Percentiles rank a stretch among this genome's conserved stretches.
phyloP scores from a whole-genome alignment of 2,329 filamentous ascomycete species.

The Alternaria arborescens region DNA sequence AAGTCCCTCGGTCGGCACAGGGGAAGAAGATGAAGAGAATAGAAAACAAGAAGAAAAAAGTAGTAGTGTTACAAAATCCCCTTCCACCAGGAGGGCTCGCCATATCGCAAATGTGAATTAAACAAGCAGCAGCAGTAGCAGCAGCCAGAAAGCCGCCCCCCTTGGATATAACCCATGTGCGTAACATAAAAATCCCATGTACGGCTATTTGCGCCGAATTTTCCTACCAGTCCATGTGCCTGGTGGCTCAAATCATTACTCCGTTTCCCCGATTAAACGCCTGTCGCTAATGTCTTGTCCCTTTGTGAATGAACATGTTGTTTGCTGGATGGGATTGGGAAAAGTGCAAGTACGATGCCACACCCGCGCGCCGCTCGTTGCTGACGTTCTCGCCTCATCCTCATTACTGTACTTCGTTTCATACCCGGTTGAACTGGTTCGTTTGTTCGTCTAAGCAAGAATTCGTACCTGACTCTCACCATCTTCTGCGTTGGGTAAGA shows the following conservation, averaged over 20 bases:
- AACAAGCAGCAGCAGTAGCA: neutral
- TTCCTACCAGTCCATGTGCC: constrained; percentile 17
- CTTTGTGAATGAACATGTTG: constrained; percentile 11
- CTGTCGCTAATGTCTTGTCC: constrained; percentile 22
- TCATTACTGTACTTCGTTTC: constrained; percentile 35
- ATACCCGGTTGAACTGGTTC: constrained; percentile 7
- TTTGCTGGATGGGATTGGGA: constrained; percentile 6
- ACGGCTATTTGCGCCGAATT: neutral
- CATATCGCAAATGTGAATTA: constrained; percentile 4
- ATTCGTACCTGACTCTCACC: constrained; percentile 13
- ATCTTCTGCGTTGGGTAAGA: constrained; percentile 11
- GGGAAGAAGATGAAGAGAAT: constrained; percentile 9
- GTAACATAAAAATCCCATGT: constrained; percentile 1
- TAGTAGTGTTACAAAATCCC: constrained; percentile 15
- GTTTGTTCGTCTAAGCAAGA: constrained; percentile 11
- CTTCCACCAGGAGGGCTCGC: neutral
- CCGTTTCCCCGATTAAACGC: constrained; percentile 22
- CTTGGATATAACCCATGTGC: neutral
- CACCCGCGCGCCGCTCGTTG: constrained; percentile 13
- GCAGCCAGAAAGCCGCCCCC: constrained; percentile 2
- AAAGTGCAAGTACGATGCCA: constrained; percentile 18
- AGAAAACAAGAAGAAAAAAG: constrained; percentile 5
- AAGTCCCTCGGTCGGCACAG: constrained; percentile 23
- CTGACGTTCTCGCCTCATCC: constrained; percentile 28
- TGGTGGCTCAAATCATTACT: constrained; percentile 18